These are phyloP conservation scores for Podospora didyma DNA, from an alignment of 495 filamentous ascomycete genomes.

Conservation along the genomic window DNA sequence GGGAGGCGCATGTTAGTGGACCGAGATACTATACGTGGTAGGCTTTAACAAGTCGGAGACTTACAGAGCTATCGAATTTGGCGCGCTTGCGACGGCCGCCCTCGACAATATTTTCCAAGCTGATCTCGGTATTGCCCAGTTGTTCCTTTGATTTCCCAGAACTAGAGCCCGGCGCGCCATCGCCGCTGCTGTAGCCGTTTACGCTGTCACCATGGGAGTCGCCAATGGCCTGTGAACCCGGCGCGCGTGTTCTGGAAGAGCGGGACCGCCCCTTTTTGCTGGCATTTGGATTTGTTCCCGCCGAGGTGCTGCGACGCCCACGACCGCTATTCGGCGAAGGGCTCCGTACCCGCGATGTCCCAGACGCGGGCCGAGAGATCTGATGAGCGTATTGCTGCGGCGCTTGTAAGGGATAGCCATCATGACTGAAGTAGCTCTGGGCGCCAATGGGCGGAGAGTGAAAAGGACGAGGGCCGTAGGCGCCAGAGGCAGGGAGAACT, in stretches of 20 bases:
- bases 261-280: conserved; percentile 64
- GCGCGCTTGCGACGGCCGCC: conserved; percentile 91
- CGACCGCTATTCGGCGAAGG: conserved; percentile 71
- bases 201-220: conserved; percentile 59
- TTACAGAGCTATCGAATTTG: conserved; percentile 96
- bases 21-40: not conserved
- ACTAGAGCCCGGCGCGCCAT: conserved; percentile 67
- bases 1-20: conserved; percentile 14
- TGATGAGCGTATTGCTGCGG: conserved; percentile 52
- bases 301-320: conserved; percentile 75
- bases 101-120: conserved; percentile 95
- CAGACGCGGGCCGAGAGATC: conserved; percentile 61
- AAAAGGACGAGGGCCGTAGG: conserved; percentile 32
- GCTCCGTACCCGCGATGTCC: conserved; percentile 70
- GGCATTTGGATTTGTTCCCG: conserved; percentile 43
- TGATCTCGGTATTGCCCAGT: conserved; percentile 92
- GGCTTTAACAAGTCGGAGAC: conserved; percentile 25
- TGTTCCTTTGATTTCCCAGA: conserved; percentile 75
- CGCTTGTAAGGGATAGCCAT: conserved; percentile 42
- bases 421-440: conserved; percentile 21
- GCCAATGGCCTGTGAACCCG: conserved; percentile 59
- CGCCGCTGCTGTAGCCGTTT: conserved; percentile 76
- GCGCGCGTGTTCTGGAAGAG: conserved; percentile 59
- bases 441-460: conserved; percentile 30
- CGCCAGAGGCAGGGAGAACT: conserved; percentile 40